phyloP scores from a whole-genome alignment of 2,329 filamentous ascomycete genomes.

The Leptographium radiaticola region DNA sequence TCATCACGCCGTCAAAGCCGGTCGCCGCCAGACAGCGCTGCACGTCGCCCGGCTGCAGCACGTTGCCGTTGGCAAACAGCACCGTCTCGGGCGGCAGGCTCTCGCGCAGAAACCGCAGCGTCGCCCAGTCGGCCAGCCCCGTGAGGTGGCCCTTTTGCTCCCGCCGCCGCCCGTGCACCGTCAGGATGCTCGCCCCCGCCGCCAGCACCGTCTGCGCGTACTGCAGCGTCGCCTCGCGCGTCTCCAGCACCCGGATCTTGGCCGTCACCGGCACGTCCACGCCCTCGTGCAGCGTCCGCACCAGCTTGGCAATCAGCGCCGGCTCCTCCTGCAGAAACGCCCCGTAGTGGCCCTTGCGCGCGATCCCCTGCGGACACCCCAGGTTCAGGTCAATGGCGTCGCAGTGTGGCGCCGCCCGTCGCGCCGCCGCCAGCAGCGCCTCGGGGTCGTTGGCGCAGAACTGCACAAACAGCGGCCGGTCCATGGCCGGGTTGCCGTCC shows the following conservation, averaged over 20 bases:
- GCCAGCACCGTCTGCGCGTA: slow-evolving; percentile 80
- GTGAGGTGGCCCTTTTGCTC: slow-evolving; percentile 97
- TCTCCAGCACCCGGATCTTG: slow-evolving; percentile 85
- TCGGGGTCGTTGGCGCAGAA: slow-evolving; percentile 86
- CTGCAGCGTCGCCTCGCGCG: slow-evolving; percentile 69
- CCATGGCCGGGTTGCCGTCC: slow-evolving; percentile 74
- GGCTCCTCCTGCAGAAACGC: slow-evolving; percentile 92
- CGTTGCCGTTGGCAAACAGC: slow-evolving; percentile 93
- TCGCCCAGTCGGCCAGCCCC: slow-evolving; percentile 82
- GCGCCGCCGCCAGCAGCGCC: slow-evolving; percentile 67
- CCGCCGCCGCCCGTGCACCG: slow-evolving; percentile 75
- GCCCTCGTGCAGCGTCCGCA: slow-evolving; percentile 67
- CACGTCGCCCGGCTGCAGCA: slow-evolving; percentile 69
- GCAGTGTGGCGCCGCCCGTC: slow-evolving; percentile 70
- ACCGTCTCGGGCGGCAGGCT: slow-evolving; percentile 78
- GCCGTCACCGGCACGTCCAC: slow-evolving; percentile 80
- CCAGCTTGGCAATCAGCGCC: slow-evolving; percentile 66
- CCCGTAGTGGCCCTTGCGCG: slow-evolving; percentile 79
- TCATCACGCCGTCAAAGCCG: slow-evolving; percentile 88
- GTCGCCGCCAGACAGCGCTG: slow-evolving; percentile 67
- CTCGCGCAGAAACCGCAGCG: slow-evolving; percentile 70
- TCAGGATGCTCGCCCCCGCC: slow-evolving; percentile 84
- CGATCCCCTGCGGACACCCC: slow-evolving; percentile 93
- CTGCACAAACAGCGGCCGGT: slow-evolving; percentile 87
- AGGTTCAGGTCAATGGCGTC: slow-evolving; percentile 94